Percentiles rank a stretch among this genome's conserved stretches.
These are phyloP conservation scores for Pseudogymnoascus sp. DNA, from an alignment of 2,329 filamentous ascomycete species.

Conservation along the genomic window DNA sequence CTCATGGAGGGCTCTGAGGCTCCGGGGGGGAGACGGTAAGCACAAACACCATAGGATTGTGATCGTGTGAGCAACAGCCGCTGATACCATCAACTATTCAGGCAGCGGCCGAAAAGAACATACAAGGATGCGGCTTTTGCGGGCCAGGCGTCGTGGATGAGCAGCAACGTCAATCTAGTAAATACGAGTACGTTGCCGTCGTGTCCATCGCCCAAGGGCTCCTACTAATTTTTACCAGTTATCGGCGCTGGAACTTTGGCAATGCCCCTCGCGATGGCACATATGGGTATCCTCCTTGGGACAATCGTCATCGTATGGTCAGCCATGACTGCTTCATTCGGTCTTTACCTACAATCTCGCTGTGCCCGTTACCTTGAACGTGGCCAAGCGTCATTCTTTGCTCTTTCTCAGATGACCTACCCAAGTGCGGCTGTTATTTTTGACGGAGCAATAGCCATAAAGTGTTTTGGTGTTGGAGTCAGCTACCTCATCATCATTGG, in stretches of 20 bases:
- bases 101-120: conserved; percentile 26
- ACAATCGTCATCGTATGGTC: conserved; percentile 84
- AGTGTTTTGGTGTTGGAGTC: conserved; percentile 95
- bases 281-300: conserved; percentile 88
- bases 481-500: conserved; percentile 99
- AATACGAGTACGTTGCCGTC: conserved; percentile 68
- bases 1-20: not conserved
- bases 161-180: conserved; percentile 88
- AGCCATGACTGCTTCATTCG: conserved; percentile 79
- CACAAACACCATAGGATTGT: not conserved
- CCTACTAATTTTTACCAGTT: conserved; percentile 45
- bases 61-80: not conserved
- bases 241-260: conserved; percentile 90
- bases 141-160: conserved; percentile 79
- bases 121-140: conserved; percentile 60
- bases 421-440: conserved; percentile 93
- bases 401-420: conserved; percentile 93
- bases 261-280: conserved; percentile 90
- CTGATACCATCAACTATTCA: conserved; percentile 12
- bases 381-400: conserved; percentile 85
- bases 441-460: conserved; percentile 90
- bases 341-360: conserved; percentile 86
- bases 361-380: conserved; percentile 90
- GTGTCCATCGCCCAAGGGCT: conserved; percentile 12
- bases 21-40: not conserved